Percentiles rank a stretch among this genome's conserved stretches.
Evolutionary conservation across 257 asterid species (phyloP).

Genomic region (Nicotiana obtusifolia): DNA sequence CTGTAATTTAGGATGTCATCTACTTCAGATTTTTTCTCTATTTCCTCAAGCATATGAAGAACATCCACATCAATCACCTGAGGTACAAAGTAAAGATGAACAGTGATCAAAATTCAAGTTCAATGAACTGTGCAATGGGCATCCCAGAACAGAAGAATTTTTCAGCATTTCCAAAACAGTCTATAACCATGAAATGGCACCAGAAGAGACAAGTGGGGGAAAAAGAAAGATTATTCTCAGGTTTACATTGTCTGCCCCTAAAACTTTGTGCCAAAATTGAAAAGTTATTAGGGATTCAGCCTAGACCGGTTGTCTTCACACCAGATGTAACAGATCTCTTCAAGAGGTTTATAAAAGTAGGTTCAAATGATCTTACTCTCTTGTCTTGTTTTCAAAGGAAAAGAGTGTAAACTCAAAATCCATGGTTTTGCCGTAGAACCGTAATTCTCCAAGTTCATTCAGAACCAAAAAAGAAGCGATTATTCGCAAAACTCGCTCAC

Average conservation of each 20-base stretch:
- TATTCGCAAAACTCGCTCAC: neutral
- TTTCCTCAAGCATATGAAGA: constrained; percentile 66
- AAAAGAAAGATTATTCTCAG: no score
- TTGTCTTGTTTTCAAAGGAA: neutral
- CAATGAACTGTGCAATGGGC: neutral
- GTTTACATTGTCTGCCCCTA: neutral
- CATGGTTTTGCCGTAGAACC: neutral
- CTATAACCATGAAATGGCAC: no score
- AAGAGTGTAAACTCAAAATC: neutral
- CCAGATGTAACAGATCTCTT: neutral
- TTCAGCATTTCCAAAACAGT: neutral
- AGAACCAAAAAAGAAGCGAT: neutral
- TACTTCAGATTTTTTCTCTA: constrained; percentile 80
- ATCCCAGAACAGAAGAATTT: neutral
- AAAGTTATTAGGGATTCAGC: neutral
- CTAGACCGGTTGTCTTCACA: neutral
- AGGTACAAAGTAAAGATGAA: constrained; percentile 6
- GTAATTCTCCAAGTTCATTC: neutral
- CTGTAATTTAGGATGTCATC: constrained; percentile 82
- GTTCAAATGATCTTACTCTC: neutral
- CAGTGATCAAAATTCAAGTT: constrained; percentile 1
- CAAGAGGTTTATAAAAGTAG: neutral
- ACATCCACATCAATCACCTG: constrained; percentile 69
- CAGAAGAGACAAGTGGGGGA: no score
- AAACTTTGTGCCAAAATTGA: neutral